A percentile compares a stretch with the other conserved stretches of the same genome.
These are phyloP conservation scores for Penicillium bovifimosum DNA, from an alignment of 495 filamentous ascomycete genomes.

Conservation along the genomic window DNA sequence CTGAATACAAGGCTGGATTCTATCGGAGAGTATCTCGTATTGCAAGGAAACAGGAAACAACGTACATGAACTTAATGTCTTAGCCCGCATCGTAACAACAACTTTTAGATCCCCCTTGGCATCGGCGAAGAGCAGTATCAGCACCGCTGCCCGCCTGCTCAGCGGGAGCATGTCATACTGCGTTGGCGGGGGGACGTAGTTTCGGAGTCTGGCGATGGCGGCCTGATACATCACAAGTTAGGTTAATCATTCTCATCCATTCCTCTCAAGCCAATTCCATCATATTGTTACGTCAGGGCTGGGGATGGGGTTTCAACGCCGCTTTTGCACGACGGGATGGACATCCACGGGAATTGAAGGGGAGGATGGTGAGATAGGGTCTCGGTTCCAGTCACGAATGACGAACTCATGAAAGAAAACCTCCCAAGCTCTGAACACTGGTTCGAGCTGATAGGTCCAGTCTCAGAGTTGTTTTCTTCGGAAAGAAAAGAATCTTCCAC, in stretches of 20 bases:
- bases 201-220: slow-evolving; percentile 70
- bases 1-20: not conserved
- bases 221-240: slow-evolving; percentile 41
- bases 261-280: too few species aligned
- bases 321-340: slow-evolving; percentile 4
- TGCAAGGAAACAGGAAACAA: not conserved
- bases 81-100: slow-evolving; percentile 81
- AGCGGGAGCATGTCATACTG: slow-evolving; percentile 61
- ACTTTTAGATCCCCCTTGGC: slow-evolving; percentile 67
- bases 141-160: slow-evolving; percentile 70
- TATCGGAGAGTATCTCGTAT: too few species aligned
- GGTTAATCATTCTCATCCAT: not conserved
- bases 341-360: not conserved
- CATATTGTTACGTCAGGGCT: not conserved
- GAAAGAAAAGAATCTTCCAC: slow-evolving; percentile 6
- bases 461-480: not conserved
- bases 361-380: not conserved
- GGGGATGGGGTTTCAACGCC: slow-evolving; percentile 5
- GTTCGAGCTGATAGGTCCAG: not conserved
- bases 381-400: not conserved
- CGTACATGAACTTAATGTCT: slow-evolving; percentile 59
- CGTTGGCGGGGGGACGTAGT: slow-evolving; percentile 58
- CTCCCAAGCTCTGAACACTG: too few species aligned
- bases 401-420: not conserved
- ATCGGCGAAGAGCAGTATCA: slow-evolving; percentile 82